A percentile compares a stretch with the other conserved stretches of the same genome.
These are phyloP conservation scores for Cyclotella choctawhatcheeana DNA, from an alignment of 108 stramenopile species.

Conservation along the genomic window DNA sequence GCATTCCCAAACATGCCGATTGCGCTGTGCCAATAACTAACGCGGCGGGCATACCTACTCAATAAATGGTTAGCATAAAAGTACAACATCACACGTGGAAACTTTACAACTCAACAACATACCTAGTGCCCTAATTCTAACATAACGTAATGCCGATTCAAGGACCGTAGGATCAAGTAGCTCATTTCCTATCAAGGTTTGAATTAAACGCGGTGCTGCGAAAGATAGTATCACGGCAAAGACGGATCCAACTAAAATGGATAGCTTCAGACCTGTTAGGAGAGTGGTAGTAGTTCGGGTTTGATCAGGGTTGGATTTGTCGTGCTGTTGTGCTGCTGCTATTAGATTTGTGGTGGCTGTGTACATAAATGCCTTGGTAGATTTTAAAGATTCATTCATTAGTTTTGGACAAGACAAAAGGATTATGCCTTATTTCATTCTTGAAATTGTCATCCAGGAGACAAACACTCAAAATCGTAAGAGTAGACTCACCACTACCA, in stretches of 20 bases:
- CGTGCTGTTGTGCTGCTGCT: constrained; percentile 67
- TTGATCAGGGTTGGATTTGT: constrained; percentile 43
- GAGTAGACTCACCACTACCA: constrained; percentile 62
- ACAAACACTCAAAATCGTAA: background rate
- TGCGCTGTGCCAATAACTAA: constrained; percentile 81
- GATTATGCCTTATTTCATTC: background rate
- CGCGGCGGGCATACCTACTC: constrained; percentile 87
- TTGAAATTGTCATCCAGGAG: background rate
- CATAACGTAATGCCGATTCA: constrained; percentile 77
- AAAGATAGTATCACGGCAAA: constrained; percentile 61
- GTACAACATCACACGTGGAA: no score
- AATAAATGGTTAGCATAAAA: no score
- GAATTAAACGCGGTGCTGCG: constrained; percentile 53
- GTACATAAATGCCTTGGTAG: constrained; percentile 71
- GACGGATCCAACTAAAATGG: constrained; percentile 64
- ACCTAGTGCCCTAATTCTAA: constrained; percentile 84
- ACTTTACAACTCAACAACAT: no score
- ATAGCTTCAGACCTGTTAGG: constrained; percentile 70
- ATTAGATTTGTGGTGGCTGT: constrained; percentile 86
- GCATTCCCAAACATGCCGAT: constrained; percentile 65
- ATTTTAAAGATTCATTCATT: background rate
- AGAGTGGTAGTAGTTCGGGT: constrained; percentile 59
- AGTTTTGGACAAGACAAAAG: background rate
- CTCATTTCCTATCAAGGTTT: constrained; percentile 79
- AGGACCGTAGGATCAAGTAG: constrained; percentile 69